Evolutionary conservation across 2,329 filamentous ascomycete genomes (phyloP), one percentile per base, ranked within the genome.

Genomic region (Nannizziopsis arthrosporioides): DNA sequence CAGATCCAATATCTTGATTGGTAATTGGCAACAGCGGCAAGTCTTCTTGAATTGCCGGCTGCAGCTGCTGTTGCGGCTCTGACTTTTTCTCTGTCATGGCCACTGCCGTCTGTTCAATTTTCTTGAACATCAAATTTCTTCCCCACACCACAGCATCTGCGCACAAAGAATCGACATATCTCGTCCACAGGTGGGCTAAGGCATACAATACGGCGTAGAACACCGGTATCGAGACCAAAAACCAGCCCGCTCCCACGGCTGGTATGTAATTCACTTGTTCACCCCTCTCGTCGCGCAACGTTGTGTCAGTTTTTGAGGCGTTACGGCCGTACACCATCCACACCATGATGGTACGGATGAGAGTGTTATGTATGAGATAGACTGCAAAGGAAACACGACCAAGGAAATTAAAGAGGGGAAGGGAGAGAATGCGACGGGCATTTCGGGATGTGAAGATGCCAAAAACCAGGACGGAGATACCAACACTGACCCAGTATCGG

Each of bases 311-410:
- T 12, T 15, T 18, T 32, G 17, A 19, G 14, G 39, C 45, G 30
- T 40, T 44, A 40, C 30, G 22, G 18, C 54, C 51, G 40, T 57
- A 60, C 3, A 59, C 40, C 44, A 61, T 43, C 57, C 56, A 59
- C 11, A 53, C 51, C 30, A 59, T 45, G 7, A 59, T 31, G 4
- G 55, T 55, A 6, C 56, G 51, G 30, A 60, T 55, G 1, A 60
- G 44, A 1, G 54, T 54, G 36, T 56, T 53, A 50, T 60, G 59
- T 4, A 61, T 48, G 10, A 61, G 50, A 51, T 61, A 61, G 4
- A 61, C 53, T 9, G 57, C 53, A 47, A 61, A 59, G 18, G 57
- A 59, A 5, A 57, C 51, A 2, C 55, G 52, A 22, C 59, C 59
- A 5, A 61, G 47, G 50, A 56, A 61, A 17, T 55, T 57, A 52